Conservation (phyloP, 106 monocot genomes). For the Allium sativum region DNA sequence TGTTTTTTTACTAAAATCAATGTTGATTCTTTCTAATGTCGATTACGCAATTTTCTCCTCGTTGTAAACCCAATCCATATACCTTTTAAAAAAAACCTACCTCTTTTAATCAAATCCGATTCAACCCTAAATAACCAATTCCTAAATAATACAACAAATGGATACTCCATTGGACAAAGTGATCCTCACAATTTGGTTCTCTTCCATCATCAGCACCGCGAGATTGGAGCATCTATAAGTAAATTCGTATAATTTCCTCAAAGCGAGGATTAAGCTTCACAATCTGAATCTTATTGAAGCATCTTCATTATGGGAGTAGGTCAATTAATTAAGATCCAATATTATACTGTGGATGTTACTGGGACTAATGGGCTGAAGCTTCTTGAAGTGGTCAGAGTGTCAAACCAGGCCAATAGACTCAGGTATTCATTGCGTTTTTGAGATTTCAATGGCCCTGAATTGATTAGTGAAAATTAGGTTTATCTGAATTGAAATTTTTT, state of each 20-base stretch:
- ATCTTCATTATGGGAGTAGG: conserved; percentile 90
- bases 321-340: conserved; percentile 81
- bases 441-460: too few species aligned
- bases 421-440: not conserved
- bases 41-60: too few species aligned
- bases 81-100: too few species aligned
- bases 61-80: too few species aligned
- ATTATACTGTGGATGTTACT: conserved; percentile 92
- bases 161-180: too few species aligned
- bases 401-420: conserved; percentile 28
- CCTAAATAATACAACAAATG: too few species aligned
- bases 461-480: too few species aligned
- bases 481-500: too few species aligned
- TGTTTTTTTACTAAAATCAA: too few species aligned
- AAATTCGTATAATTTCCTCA: conserved; percentile 71
- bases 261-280: conserved; percentile 93
- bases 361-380: conserved; percentile 88
- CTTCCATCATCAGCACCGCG: conserved; percentile 93
- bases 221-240: conserved; percentile 77
- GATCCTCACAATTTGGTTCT: conserved; percentile 86
- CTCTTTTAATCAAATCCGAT: too few species aligned
- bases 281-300: conserved; percentile 94
- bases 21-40: too few species aligned
- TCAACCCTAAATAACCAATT: too few species aligned
- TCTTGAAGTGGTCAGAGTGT: conserved; percentile 82